Evolutionary conservation across 202 grass and related monocot species (phyloP).

Genomic region (Hordeum pubiflorum): DNA sequence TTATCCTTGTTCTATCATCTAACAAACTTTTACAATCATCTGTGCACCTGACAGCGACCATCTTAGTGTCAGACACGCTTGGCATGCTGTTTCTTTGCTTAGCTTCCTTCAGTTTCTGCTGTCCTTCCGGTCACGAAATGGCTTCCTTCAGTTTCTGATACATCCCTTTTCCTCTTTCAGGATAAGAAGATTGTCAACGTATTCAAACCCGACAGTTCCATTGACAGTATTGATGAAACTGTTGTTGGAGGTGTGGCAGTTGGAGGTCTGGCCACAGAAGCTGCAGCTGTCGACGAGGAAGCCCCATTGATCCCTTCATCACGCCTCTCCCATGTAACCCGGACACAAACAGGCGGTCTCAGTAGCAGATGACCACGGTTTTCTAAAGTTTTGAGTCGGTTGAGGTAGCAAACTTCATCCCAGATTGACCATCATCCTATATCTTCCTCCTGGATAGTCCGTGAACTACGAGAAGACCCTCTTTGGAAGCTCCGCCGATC

Average conservation of each 20-base stretch:
- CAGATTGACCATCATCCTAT: constrained; percentile 27
- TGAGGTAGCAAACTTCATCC: constrained; percentile 14
- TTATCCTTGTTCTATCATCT: background rate
- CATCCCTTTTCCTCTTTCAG: constrained; percentile 26
- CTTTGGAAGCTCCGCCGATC: background rate
- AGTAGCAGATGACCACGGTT: constrained; percentile 51
- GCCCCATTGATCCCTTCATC: constrained; percentile 66
- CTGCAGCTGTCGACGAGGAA: constrained; percentile 61
- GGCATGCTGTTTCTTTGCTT: background rate
- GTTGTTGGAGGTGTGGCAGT: constrained; percentile 23
- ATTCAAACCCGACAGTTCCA: constrained; percentile 42
- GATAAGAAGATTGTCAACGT: constrained; percentile 63
- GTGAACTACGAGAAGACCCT: background rate
- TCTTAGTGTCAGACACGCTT: background rate
- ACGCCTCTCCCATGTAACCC: constrained; percentile 66
- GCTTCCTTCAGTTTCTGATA: constrained; percentile 4
- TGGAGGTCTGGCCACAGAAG: constrained; percentile 46
- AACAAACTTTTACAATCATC: background rate
- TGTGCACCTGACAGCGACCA: background rate
- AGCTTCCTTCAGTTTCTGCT: background rate
- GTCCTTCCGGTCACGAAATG: background rate
- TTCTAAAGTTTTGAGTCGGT: constrained; percentile 29
- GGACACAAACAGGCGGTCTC: constrained; percentile 52
- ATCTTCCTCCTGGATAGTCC: constrained; percentile 4
- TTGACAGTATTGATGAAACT: constrained; percentile 37